Evolutionary conservation across 148 eudicot genomes (phyloP), one percentile per base, ranked within the genome.

Genomic region (Nyssa sinensis): DNA sequence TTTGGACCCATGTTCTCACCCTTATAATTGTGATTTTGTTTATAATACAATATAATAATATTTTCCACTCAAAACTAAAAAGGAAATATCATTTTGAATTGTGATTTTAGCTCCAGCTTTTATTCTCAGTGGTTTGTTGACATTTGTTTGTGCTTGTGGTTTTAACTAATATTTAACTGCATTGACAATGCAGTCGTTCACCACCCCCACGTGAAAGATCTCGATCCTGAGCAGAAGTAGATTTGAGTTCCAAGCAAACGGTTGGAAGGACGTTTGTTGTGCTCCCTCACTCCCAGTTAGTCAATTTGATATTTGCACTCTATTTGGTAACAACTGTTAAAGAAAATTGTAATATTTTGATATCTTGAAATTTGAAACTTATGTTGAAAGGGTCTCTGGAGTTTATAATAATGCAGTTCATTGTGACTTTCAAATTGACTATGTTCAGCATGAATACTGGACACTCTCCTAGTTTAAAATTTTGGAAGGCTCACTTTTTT

Each of bases 151-250:
- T 13, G 13, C 0, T 1, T 55, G 47, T 27, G 13, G 62, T 34
- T 34, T n/a, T 59, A 25, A 58, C 25, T 58, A 24, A 58, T 70
- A 32, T 70, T 31, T 11, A 23, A 28, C 21, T 70, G 47, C 17
- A 32, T 39, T 72, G 62, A 14, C 66, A 31, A 64, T 74, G 77
- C 85, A 81, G 87, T 61, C 85, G 85, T 34, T 81, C 89, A 60
- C 86, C 89, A 32, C 80, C 78, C 6, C 86, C 77, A 24, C 76
- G 86, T 39, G 84, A 76, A 31, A 83, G 84, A 34, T 84, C 90
- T 47, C 79, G 86, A 55, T 85, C 91, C 55, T 85, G 78, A 79
- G 77, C 76, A 74, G 58, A 31, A 34, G 66, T 4, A 51, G 3
- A 41, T 7, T 4, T 12, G 70, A 51, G 3, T 32, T 41, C 17